Conservation (phyloP, 2,329 filamentous ascomycete species). For the Diaporthe citrichinensis region DNA sequence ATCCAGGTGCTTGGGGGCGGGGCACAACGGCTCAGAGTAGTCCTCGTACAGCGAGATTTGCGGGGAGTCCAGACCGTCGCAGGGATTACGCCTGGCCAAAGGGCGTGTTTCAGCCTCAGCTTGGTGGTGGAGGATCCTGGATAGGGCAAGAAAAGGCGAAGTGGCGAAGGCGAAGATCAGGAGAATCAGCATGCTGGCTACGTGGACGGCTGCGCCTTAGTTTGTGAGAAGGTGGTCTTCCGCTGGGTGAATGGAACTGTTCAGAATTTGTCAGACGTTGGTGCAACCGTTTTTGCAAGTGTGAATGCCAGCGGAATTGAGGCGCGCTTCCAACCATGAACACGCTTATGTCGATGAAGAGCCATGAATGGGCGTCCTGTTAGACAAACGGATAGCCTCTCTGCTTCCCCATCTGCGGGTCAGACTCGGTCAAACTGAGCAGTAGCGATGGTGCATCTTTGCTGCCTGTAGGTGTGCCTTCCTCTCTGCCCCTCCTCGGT, state of each 20-base stretch:
- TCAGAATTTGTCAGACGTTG: neutral
- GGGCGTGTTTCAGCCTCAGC: neutral
- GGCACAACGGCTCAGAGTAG: neutral
- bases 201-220: neutral
- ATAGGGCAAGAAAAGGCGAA: neutral
- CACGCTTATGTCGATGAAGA: neutral
- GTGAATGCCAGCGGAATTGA: too few species aligned
- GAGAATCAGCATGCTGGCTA: neutral
- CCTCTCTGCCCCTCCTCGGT: too few species aligned
- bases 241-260: neutral
- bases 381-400: neutral
- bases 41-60: neutral
- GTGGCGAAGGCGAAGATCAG: neutral
- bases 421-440: neutral
- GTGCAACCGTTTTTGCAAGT: neutral
- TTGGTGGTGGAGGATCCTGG: neutral
- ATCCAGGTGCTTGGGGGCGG: neutral
- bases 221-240: neutral
- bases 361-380: neutral
- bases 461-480: too few species aligned
- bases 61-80: neutral
- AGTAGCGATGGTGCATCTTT: neutral
- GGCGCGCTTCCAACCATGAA: neutral
- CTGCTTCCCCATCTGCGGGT: neutral
- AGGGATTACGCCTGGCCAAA: constrained; percentile 3